Conservation (phyloP, 2,329 filamentous ascomycete genomes). For the Byssochlamys sp. region DNA sequence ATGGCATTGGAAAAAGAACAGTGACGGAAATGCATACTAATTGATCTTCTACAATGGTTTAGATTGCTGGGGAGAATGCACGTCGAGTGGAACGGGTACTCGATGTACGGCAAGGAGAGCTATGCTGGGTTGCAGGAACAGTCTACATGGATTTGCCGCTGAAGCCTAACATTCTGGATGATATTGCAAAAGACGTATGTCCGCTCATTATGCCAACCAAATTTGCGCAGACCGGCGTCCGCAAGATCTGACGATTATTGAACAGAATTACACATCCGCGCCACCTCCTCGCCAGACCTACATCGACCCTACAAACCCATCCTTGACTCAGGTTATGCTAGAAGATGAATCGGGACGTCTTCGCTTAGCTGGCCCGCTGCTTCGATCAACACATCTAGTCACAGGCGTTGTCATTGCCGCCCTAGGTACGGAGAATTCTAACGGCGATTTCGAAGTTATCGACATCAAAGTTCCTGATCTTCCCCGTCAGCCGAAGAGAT, state of each 20-base stretch:
- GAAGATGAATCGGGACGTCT: slow-evolving; percentile 93
- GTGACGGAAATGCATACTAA: neutral
- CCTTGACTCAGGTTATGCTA: slow-evolving; percentile 61
- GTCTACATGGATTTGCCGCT: slow-evolving; percentile 95
- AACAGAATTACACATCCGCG: slow-evolving; percentile 76
- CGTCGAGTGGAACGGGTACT: slow-evolving; percentile 75
- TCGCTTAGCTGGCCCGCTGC: slow-evolving; percentile 60
- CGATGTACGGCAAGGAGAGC: slow-evolving; percentile 86
- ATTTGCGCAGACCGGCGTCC: neutral
- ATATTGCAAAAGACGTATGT: slow-evolving; percentile 80
- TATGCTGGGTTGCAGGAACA: slow-evolving; percentile 91
- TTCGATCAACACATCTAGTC: slow-evolving; percentile 64
- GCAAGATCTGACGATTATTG: neutral
- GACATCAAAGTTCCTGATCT: slow-evolving; percentile 84
- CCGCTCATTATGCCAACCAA: slow-evolving; percentile 6
- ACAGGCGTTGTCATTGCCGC: slow-evolving; percentile 92
- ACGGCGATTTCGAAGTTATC: slow-evolving; percentile 85
- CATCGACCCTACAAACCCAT: slow-evolving; percentile 41
- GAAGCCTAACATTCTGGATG: slow-evolving; percentile 91
- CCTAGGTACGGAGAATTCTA: slow-evolving; percentile 82
- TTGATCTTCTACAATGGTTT: neutral
- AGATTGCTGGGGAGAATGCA: slow-evolving; percentile 67
- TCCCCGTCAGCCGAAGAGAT: slow-evolving; percentile 68
- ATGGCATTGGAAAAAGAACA: neutral
- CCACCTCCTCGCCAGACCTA: slow-evolving; percentile 71